These are phyloP conservation scores for Begonia masoniana DNA, from an alignment of 306 rosid species.

Conservation along the genomic window DNA sequence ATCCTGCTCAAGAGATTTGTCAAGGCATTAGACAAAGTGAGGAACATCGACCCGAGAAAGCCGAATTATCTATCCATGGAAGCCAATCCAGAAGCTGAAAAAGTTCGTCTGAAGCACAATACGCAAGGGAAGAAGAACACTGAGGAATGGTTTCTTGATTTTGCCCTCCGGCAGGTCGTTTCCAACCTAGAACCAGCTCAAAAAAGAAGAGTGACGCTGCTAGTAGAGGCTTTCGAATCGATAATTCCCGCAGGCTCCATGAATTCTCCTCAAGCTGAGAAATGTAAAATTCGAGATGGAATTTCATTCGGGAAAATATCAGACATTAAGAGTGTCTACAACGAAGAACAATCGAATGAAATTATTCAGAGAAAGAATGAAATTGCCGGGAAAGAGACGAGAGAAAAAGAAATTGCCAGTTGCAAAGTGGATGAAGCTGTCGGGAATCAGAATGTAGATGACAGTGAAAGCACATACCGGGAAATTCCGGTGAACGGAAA, in stretches of 20 bases:
- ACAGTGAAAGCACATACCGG: slow-evolving; percentile 12
- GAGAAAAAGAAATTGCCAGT: slow-evolving; percentile 12
- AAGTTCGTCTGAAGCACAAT: slow-evolving; percentile 45
- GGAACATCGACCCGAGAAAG: slow-evolving; percentile 23
- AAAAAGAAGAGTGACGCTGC: slow-evolving; percentile 55
- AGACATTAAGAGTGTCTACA: slow-evolving; percentile 6
- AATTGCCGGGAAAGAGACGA: slow-evolving; percentile 13
- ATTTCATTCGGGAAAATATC: slow-evolving; percentile 17
- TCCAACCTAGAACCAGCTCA: slow-evolving; percentile 69
- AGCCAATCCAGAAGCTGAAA: slow-evolving; percentile 35
- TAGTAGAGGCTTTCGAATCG: slow-evolving; percentile 75
- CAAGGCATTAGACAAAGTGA: slow-evolving; percentile 72
- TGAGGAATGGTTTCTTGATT: slow-evolving; percentile 93
- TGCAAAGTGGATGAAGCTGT: slow-evolving; percentile 11
- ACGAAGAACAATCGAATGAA: background rate
- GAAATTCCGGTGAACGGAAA: slow-evolving; percentile 19
- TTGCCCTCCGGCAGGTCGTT: slow-evolving; percentile 73
- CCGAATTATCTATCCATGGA: slow-evolving; percentile 27
- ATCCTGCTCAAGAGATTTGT: slow-evolving; percentile 70
- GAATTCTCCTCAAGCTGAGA: slow-evolving; percentile 17
- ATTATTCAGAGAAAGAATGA: slow-evolving; percentile 2
- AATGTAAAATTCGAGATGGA: slow-evolving; percentile 14
- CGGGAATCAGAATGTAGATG: slow-evolving; percentile 8
- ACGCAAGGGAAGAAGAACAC: slow-evolving; percentile 35
- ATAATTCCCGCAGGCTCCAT: slow-evolving; percentile 33